Evolutionary conservation across 495 filamentous ascomycete genomes (phyloP), one percentile per base, ranked within the genome.

Genomic region (Penicillium psychrofluorescens): DNA sequence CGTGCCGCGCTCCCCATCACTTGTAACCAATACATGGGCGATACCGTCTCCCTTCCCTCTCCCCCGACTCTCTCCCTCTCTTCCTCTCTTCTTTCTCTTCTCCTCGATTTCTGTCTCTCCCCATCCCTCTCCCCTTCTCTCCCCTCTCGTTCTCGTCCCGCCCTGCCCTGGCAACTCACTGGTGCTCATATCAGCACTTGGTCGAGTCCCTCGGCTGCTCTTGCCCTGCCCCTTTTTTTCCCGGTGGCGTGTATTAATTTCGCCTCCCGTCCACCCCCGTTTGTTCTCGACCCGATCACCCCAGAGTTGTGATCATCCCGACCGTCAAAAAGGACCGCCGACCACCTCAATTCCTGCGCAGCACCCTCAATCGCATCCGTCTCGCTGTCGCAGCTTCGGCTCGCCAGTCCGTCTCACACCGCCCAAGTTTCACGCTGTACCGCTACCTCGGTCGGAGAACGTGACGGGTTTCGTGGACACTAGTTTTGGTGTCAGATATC

Each of bases 11-110:
- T 30, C 38, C 22, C 12, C 43, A 13, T 27, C 8, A 36, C 38
- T 15, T 22, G 46, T 56, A 56, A 40, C 46, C 46, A 58, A 60
- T 60, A 60, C 57, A 46, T 35, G 11, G 35, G 36, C 43, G 54
- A 58, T 58, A 60, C 57, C 15, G 45, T 54, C 51, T 51, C 40
- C 53, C 54, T 45, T 41, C 52, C 44, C 46, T 40, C 51, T 45
- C 46, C 35, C 55, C 49, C 47, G 37, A 45, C 44, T 54, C 44
- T 42, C 50, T 47, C 44, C 45, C 54, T 49, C 49, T 51, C 54
- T 49, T 43, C 36, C 51, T 40, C 48, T 46, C 50, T 43, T 39
- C 36, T 43, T 41, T 44, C 46, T 54, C 34, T 41, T 44, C 46
- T 54, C 34, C 41, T 30, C 29, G 15, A 13, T 40, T 33, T 36